Percentiles rank a stretch among this genome's conserved stretches.
Conservation (phyloP, 1,139 yeast genomes). For the Yamadazyma triangularis region DNA sequence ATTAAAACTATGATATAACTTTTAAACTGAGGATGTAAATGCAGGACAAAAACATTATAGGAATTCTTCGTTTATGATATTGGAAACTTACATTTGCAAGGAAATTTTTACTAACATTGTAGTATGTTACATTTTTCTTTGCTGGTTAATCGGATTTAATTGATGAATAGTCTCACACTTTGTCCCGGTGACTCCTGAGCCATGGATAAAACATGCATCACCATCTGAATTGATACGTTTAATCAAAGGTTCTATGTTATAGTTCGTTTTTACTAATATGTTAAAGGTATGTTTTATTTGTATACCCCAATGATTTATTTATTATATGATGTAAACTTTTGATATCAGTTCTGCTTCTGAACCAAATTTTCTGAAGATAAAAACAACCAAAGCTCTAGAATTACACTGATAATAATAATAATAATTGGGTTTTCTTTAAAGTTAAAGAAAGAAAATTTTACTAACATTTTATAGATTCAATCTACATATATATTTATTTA, state of each 20-base stretch:
- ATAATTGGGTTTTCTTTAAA: too few species aligned
- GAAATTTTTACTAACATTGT: too few species aligned
- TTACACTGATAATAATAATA: too few species aligned
- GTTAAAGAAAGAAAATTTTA: slow-evolving; percentile 1
- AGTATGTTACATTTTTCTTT: too few species aligned
- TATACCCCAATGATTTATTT: background rate
- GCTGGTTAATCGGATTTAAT: slow-evolving; percentile 4
- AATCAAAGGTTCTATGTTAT: slow-evolving; percentile 5
- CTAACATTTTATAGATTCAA: too few species aligned
- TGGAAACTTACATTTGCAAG: too few species aligned
- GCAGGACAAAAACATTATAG: slow-evolving; percentile 56
- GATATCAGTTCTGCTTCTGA: slow-evolving; percentile 91
- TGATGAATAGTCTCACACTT: slow-evolving; percentile 42
- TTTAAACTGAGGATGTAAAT: slow-evolving; percentile 56
- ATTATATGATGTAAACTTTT: slow-evolving; percentile 52
- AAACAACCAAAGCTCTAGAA: slow-evolving; percentile 15
- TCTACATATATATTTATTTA: too few species aligned
- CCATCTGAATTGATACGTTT: slow-evolving; percentile 58
- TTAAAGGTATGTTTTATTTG: background rate
- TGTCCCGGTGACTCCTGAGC: slow-evolving; percentile 65
- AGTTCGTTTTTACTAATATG: background rate
- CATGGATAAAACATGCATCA: slow-evolving; percentile 81
- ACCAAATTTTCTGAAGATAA: slow-evolving; percentile 63
- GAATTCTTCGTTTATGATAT: slow-evolving; percentile 66
- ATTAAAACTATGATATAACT: slow-evolving; percentile 13